phyloP scores from a whole-genome alignment of 176 grass and related monocot genomes.

The Musa beccarii region DNA sequence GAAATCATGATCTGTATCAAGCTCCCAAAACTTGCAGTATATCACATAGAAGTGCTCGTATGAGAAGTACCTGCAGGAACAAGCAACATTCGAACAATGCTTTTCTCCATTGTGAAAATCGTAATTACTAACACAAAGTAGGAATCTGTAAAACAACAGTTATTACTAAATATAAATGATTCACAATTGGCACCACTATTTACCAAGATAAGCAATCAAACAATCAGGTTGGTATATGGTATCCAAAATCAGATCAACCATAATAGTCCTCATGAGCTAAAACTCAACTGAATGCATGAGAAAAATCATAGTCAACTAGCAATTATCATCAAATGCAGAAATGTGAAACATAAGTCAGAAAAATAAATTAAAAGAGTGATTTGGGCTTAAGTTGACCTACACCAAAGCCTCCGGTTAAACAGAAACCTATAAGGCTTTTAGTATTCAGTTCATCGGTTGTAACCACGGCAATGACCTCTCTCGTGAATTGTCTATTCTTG shows the following conservation, averaged over 20 bases:
- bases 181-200: too few relatives aligned
- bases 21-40: conserved; percentile 99
- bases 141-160: too few relatives aligned
- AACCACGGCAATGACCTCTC: neutral
- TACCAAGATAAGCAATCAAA: too few relatives aligned
- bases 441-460: neutral
- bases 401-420: neutral
- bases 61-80: conserved; percentile 79
- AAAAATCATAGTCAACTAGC: neutral
- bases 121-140: neutral
- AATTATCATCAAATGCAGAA: neutral
- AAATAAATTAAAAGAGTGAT: neutral
- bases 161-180: too few relatives aligned
- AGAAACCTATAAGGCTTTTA: neutral
- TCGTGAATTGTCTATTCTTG: neutral
- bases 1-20: conserved; percentile 98
- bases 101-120: neutral
- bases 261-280: neutral
- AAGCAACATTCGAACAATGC: neutral
- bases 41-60: conserved; percentile 99
- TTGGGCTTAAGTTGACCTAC: neutral
- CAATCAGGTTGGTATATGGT: too few relatives aligned
- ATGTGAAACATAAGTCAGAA: neutral
- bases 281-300: neutral
- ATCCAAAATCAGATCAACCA: neutral